Base-by-base conservation (phyloP, 495 filamentous ascomycete species). In the Sphaerosporella brunnea region DNA sequence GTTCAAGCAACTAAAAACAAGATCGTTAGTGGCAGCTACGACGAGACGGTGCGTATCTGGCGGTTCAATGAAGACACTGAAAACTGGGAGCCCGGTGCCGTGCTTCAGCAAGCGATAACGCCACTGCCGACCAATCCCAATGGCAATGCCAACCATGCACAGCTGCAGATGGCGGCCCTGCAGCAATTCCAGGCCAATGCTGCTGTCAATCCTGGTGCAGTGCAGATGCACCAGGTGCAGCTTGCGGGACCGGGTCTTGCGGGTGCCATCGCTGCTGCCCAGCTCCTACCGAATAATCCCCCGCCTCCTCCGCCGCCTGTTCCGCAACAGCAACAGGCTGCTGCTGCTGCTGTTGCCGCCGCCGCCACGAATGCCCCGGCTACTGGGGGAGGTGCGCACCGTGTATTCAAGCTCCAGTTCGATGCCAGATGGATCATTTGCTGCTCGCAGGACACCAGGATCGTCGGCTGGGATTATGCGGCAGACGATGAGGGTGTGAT, bases 371-470 rank as follows among this genome's bases (percentile, higher is more conserved):
- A 24, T 37, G 2, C 48, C 43, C 48, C 41, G 38, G n/a, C 53
- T 55, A 18, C 49, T 43, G 19, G 21, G 15, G 21, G 48, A 53
- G 58, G 55, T 8, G 51, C 48, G 11, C 51, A 54, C 19, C 48
- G 90, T 23, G 83, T 97, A n/a, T 97, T 95, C 67, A 97, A 97
- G 64, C 69, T 96, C 21, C 92, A 97, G 66, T 97, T 95, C 55
- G 90, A 97, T 58, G 79, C 86, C 0, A 72, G 88, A 37, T 78
- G 87, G 60, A 93, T 97, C 61, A 82, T 97, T 45, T 93, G 86
- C 64, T 93, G 88, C 53, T 84, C 79, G 39, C 85, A 94, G 56
- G 81, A 90, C 48, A 80, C 77, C 24, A 77, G 79, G 42, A 96
- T 97, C 51, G 84, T 96, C 2, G 90, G 87, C 2, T 97, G 90